These are phyloP conservation scores for Nigrospora oryzae DNA, from an alignment of 2,329 filamentous ascomycete genomes.

Conservation along the genomic window DNA sequence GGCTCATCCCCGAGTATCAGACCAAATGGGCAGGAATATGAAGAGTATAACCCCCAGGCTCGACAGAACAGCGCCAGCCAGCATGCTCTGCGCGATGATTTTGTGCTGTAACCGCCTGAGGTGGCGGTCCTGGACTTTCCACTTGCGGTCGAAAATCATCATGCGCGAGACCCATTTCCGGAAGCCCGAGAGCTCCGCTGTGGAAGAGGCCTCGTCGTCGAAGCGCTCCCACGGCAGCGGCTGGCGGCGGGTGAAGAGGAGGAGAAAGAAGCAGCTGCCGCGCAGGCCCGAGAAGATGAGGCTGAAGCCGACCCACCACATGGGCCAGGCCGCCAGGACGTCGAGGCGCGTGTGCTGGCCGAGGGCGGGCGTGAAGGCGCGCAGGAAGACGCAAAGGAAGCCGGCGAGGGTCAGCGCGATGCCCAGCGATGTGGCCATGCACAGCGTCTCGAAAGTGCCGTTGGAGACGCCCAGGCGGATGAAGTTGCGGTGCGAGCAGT, in stretches of 20 bases:
- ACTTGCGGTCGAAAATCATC: conserved; percentile 39
- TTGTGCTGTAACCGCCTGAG: conserved; percentile 32
- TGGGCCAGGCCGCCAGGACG: conserved; percentile 31
- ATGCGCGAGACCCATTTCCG: conserved; percentile 23
- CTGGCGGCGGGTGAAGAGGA: conserved; percentile 36
- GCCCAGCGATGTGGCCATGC: conserved; percentile 33
- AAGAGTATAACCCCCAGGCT: conserved; percentile 27
- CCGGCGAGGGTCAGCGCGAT: conserved; percentile 29
- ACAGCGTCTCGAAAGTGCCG: conserved; percentile 39
- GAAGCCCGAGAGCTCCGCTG: conserved; percentile 16
- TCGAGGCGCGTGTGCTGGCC: conserved; percentile 32
- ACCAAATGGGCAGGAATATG: conserved; percentile 34
- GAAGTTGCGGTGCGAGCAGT: conserved; percentile 41
- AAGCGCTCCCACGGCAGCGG: conserved; percentile 38
- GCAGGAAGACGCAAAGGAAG: conserved; percentile 29
- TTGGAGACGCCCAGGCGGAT: conserved; percentile 45
- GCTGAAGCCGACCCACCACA: conserved; percentile 35
- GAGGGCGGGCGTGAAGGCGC: conserved; percentile 25
- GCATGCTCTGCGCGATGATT: conserved; percentile 32
- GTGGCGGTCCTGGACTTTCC: conserved; percentile 33
- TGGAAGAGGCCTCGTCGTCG: conserved; percentile 24
- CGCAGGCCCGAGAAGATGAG: conserved; percentile 34
- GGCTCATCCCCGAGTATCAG: neutral
- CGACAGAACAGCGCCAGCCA: conserved; percentile 27
- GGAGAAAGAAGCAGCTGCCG: conserved; percentile 37